A percentile compares a stretch with the other conserved stretches of the same genome.
Evolutionary conservation across 2,329 filamentous ascomycete species (phyloP).

Genomic region (Aureobasidium vineae): DNA sequence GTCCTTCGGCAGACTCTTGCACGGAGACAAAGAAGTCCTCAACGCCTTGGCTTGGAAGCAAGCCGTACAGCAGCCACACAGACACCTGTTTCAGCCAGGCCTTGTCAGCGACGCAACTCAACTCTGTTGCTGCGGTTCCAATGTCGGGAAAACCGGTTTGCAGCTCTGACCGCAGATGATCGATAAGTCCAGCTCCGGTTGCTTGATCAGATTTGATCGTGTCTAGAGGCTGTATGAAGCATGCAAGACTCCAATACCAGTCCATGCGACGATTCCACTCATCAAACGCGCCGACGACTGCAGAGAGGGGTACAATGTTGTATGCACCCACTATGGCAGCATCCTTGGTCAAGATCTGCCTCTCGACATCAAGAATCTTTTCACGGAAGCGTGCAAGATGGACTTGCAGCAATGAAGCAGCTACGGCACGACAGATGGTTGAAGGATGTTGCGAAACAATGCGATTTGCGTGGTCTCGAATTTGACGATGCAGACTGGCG

Average conservation of each 20-base stretch:
- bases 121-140: constrained; percentile 68
- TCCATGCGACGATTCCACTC: constrained; percentile 80
- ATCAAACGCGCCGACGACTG: constrained; percentile 79
- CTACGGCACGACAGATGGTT: constrained; percentile 82
- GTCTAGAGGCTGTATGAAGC: constrained; percentile 60
- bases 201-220: constrained; percentile 26
- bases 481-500: constrained; percentile 71
- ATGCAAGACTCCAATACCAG: constrained; percentile 75
- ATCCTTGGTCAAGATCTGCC: constrained; percentile 71
- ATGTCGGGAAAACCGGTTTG: constrained; percentile 89
- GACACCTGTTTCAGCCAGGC: constrained; percentile 90
- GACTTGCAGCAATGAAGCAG: constrained; percentile 68
- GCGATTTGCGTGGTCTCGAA: constrained; percentile 64
- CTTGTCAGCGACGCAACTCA: constrained; percentile 76
- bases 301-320: constrained; percentile 87
- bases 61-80: constrained; percentile 87
- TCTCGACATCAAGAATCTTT: constrained; percentile 82
- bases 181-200: constrained; percentile 64
- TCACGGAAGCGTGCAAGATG: constrained; percentile 79
- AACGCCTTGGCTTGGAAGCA: constrained; percentile 70
- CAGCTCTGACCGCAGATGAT: constrained; percentile 70
- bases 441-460: constrained; percentile 72
- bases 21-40: constrained; percentile 80
- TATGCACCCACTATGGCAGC: constrained; percentile 82
- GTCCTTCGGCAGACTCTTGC: constrained; percentile 38